Base-by-base conservation (phyloP, 2,329 filamentous ascomycete genomes). In the Fusarium cyanostomum region DNA sequence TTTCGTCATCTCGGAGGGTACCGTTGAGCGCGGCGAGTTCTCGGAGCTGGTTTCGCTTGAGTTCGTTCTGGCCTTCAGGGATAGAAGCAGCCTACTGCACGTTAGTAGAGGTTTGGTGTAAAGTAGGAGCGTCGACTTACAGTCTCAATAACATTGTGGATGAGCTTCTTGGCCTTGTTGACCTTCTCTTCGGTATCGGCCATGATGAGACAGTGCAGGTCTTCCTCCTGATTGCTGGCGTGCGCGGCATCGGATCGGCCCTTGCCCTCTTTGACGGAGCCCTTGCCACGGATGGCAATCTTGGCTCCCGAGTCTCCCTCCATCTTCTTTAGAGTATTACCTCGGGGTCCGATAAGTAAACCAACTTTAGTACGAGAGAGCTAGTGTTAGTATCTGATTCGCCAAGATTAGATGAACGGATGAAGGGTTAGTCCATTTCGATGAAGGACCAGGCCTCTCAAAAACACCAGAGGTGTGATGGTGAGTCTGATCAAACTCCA, bases 271-370 rank as follows among this genome's bases (percentile, higher is more conserved):
- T 99, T 99, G 77, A 99, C 95, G 73, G 95, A 99, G 77, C 95
- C 95, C 82, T 99, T 99, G 83, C 95, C 95, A 80, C 95, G 94
- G 76, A 99, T 99, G 71, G 95, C 95, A 83, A 99, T 99, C 81
- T 99, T 99, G 78, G 95, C 95, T 66, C 90, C 90, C 55, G 95
- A 99, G 81, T 99, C 94, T 74, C 90, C 88, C 79, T 99, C 95
- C 95, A 99, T 99, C 80, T 97, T 99, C 84, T 99, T 99, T 76
- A 99, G 83, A 71, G 95, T 99, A 79, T 99, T 99, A 81, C 95
- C 95, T 94, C 95, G 95, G 81, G 95, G 95, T 81, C 95, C 95
- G 89, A 99, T 99, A 80, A 99, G 93, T 87, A 99, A 89, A 81
- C 95, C 95, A 88, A 99, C 95, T 99, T 97, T 89, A 90, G 86